Base-by-base conservation (phyloP, 805 yeast species). In the Candida incommunis region DNA sequence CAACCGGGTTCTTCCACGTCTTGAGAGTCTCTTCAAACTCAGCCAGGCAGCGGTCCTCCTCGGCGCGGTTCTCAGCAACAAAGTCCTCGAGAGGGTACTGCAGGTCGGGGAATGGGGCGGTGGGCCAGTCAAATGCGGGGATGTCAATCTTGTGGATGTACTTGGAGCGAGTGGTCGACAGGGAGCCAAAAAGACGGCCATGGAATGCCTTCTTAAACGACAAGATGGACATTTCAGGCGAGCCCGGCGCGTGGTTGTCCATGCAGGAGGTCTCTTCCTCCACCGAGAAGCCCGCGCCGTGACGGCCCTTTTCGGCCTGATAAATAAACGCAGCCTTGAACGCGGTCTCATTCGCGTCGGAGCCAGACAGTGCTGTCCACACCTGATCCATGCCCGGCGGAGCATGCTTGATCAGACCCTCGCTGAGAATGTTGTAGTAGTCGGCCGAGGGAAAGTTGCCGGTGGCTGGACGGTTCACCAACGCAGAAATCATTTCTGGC, bases 81-180 rank as follows among this genome's bases (percentile, higher is more conserved):
- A 77, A 59, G 43, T 75, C 71, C 46, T 77, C 88, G 58, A 87
- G 72, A 48, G 97, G 97, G 64, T 86, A 88, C 64, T 79, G 69
- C 65, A 85, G 79, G 43, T 73, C 55, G 51, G 97, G 97, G 70
- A 80, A 88, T 51, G 85, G 86, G 46, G 96, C 96, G 63, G 83
- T 87, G 60, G 97, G 97, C 96, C 96, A 88, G 59, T 84, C 76
- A 70, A 88, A 88, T 4, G 95, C 78, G 49, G 97, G 97, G 67
- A 90, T 60, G 47, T 69, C 72, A 64, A 88, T 69, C 69, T 90
- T 88, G 72, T 88, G 97, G 55, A 90, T 75, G 53, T 96, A 95
- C 71, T 86, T 90, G 46, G 96, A 86, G 63, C 95, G 78, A 34
- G 97, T 88, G 52, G 85, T 77, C 4, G 95, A 82, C 40, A 84